phyloP scores from a whole-genome alignment of 2,329 filamentous ascomycete genomes.

The Fusarium liriodendri region DNA sequence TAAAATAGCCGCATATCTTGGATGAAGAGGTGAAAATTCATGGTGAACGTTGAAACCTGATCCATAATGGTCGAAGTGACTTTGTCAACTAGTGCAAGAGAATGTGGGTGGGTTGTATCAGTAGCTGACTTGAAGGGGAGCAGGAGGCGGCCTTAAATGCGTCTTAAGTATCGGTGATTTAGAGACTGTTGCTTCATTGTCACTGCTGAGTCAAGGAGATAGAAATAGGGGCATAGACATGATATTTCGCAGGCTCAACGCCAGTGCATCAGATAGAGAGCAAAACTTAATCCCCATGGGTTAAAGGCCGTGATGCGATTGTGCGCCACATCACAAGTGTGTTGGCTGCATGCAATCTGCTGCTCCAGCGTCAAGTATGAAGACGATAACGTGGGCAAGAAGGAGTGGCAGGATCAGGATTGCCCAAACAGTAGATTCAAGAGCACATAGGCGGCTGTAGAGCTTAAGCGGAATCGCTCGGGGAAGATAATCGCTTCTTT shows the following conservation, averaged over 20 bases:
- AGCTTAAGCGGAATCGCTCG: not conserved
- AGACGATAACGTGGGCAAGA: not conserved
- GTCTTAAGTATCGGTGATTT: not conserved
- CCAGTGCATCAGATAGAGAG: not conserved
- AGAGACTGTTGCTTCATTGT: not conserved
- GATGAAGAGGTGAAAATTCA: not conserved
- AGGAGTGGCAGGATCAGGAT: accelerated
- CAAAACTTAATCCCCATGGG: not conserved
- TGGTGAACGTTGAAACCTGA: not conserved
- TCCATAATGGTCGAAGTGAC: not conserved
- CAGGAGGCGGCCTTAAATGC: not conserved
- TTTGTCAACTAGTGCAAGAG: not conserved
- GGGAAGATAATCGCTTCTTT: not conserved
- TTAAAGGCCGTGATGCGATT: too few relatives aligned
- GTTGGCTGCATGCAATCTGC: too few relatives aligned
- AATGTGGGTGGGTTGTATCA: not conserved
- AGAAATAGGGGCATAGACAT: not conserved
- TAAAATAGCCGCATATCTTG: not conserved
- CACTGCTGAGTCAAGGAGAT: not conserved
- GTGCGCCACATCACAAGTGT: too few relatives aligned
- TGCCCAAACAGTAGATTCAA: accelerated
- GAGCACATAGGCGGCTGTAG: not conserved
- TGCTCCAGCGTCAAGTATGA: not conserved
- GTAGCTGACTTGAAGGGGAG: not conserved
- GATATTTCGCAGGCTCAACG: too few relatives aligned